phyloP scores from a whole-genome alignment of 129 eudicot genomes.

The Centella asiatica region DNA sequence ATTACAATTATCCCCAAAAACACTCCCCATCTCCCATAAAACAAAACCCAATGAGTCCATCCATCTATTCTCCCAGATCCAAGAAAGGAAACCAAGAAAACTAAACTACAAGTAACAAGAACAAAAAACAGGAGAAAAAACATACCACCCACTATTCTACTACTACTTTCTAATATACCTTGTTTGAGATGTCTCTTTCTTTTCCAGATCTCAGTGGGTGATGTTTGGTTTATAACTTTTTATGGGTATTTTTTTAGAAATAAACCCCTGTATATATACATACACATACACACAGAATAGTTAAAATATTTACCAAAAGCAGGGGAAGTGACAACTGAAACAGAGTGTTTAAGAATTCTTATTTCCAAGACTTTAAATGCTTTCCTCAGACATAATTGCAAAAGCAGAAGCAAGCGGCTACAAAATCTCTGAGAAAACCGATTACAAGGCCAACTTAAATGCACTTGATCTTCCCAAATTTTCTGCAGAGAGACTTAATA shows the following conservation, averaged over 20 bases:
- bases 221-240: neutral
- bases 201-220: constrained; percentile 18
- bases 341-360: constrained; percentile 8
- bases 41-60: constrained; percentile 17
- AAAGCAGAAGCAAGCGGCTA: constrained; percentile 1
- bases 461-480: constrained; percentile 18
- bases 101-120: neutral
- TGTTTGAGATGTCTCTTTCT: constrained; percentile 31
- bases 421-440: neutral
- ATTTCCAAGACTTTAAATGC: constrained; percentile 13
- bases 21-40: constrained; percentile 16
- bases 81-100: neutral
- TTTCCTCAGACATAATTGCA: constrained; percentile 9
- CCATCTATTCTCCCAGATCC: constrained; percentile 39
- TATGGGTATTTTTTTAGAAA: neutral
- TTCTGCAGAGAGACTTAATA: constrained; percentile 8
- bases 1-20: neutral
- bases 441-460: constrained; percentile 11
- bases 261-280: neutral
- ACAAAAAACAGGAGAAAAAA: constrained; percentile 4
- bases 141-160: neutral
- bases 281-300: neutral
- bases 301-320: too few relatives aligned
- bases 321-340: neutral
- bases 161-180: constrained; percentile 23